Evolutionary conservation across 305 asterid species (phyloP), one percentile per base, ranked within the genome.

Genomic region (Fraxinus sp.): DNA sequence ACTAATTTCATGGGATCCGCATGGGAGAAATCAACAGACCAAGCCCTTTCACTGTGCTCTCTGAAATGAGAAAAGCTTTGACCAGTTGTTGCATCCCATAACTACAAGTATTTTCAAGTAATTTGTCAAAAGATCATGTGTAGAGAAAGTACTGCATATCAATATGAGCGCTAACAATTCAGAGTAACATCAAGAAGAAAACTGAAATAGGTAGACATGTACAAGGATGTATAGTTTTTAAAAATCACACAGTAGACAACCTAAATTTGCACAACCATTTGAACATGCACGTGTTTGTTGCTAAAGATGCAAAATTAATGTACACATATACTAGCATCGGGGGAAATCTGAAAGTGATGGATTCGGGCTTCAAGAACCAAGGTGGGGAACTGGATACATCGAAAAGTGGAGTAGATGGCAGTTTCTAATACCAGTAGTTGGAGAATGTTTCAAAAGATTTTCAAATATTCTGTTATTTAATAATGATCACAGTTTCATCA

Each of bases 11-110:
- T 94, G 37, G 99, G 99, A 88, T 93, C 95, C 77, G 86, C 88
- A 37, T 78, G 91, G 81, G 99, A 94, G 88, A 96, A 96, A 85
- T 94, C 98, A 77, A 94, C 99, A 74, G 97, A 96, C 99, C 99
- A 96, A 70, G 97, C 98, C 91, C 99, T 91, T 87, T 91, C 90
- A 74, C 81, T 83, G 83, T 96, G 99, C 91, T 93, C 99, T 11
- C 2, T 83, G 82, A 90, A 90, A 71, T 91, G 89, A 39, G 85
- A 85, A 87, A 91, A 86, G 30, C 77, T 90, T 84, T 91, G 98
- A 82, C 98, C 98, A 7, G 94, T 93, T 78, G 94, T 72, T 9
- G 90, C 99, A 92, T 96, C 99, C 99, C 99, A 96, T 86, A 94
- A 88, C 99, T 96, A 90, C 86, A 87, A 87, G 77, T 80, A 85